Conservation (phyloP, 352 stramenopile genomes). For the Pythium rhizo-oryzae region DNA sequence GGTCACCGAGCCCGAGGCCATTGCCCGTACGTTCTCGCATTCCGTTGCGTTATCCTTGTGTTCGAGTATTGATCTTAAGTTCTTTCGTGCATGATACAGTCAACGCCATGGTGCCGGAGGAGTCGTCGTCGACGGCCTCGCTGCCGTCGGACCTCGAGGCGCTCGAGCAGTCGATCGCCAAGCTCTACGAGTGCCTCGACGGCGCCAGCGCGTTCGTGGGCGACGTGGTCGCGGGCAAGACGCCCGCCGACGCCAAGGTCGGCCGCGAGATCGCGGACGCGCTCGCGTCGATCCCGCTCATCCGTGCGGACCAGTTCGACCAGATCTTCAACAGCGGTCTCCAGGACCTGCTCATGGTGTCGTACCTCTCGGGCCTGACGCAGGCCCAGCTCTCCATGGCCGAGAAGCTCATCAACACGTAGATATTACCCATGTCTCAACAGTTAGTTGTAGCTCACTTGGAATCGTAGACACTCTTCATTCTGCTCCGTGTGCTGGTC, state of each 20-base stretch:
- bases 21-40: conserved; percentile 65
- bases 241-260: conserved; percentile 84
- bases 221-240: conserved; percentile 86
- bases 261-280: conserved; percentile 94
- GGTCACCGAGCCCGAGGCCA: conserved; percentile 92
- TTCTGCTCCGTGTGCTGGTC: conserved; percentile 89
- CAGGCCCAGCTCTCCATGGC: conserved; percentile 97
- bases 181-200: conserved; percentile 93
- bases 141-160: conserved; percentile 81
- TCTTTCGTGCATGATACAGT: conserved; percentile 33
- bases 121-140: conserved; percentile 36
- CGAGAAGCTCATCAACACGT: conserved; percentile 96
- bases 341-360: conserved; percentile 99
- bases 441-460: conserved; percentile 60
- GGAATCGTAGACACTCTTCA: conserved; percentile 93
- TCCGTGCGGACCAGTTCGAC: conserved; percentile 95
- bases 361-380: conserved; percentile 97
- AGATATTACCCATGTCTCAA: conserved; percentile 26
- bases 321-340: conserved; percentile 96
- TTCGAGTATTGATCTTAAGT: conserved; percentile 7
- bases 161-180: conserved; percentile 82
- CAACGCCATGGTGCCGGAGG: conserved; percentile 57
- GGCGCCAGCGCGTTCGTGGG: conserved; percentile 89
- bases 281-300: conserved; percentile 93
- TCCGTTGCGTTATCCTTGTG: conserved; percentile 1